Evolutionary conservation across 371 early-diverging fungal species (phyloP).

Genomic region (Batkoa obscura): DNA sequence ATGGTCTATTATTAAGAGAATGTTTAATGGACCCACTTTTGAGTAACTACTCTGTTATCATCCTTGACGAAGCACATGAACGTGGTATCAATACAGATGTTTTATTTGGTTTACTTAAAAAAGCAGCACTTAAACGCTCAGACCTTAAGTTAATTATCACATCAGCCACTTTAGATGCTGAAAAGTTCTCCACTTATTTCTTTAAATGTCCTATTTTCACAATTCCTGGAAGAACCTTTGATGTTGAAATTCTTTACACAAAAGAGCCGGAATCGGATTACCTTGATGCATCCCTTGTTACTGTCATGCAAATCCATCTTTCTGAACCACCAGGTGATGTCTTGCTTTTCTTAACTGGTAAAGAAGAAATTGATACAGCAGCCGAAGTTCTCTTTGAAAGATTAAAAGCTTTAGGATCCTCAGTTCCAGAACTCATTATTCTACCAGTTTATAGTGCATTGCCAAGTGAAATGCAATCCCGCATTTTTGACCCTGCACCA

Average conservation of each 20-base stretch:
- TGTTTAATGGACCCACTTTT: constrained; percentile 74
- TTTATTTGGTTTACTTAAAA: constrained; percentile 85
- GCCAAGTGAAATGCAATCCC: constrained; percentile 77
- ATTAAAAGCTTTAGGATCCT: constrained; percentile 88
- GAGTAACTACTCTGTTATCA: constrained; percentile 77
- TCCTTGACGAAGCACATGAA: constrained; percentile 99
- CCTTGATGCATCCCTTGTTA: constrained; percentile 76
- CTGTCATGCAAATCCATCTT: constrained; percentile 92
- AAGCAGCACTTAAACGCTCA: constrained; percentile 56
- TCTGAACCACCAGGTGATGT: constrained; percentile 93
- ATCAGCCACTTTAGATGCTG: constrained; percentile 91
- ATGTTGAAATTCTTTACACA: constrained; percentile 86
- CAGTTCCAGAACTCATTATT: constrained; percentile 82
- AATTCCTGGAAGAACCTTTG: constrained; percentile 90
- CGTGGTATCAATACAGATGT: constrained; percentile 95
- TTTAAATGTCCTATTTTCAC: constrained; percentile 82
- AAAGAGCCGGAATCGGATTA: constrained; percentile 91
- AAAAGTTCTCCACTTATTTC: constrained; percentile 41
- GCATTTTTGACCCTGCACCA: constrained; percentile 69
- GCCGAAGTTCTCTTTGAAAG: constrained; percentile 80
- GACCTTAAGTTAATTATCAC: constrained; percentile 91
- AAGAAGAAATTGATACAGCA: constrained; percentile 94
- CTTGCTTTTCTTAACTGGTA: constrained; percentile 94
- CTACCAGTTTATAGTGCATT: constrained; percentile 87
- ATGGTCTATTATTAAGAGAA: constrained; percentile 97